Conservation (phyloP, 495 filamentous ascomycete genomes). For the Staphylotrichum longicolle region DNA sequence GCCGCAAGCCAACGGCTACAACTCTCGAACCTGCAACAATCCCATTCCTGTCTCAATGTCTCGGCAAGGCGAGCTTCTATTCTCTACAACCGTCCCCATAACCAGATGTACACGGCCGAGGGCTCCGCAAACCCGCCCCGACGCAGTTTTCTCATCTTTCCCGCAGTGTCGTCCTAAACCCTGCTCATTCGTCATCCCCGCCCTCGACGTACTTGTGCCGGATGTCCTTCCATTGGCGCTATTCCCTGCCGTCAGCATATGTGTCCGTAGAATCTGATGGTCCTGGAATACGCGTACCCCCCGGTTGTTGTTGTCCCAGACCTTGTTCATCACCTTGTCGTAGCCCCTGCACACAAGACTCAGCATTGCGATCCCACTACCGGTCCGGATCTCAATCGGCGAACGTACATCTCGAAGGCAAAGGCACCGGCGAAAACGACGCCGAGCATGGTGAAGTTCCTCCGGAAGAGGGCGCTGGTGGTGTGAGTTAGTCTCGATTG, state of each 20-base stretch:
- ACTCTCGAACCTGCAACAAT: too few species aligned
- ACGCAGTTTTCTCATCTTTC: conserved; percentile 3
- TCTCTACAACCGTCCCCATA: conserved; percentile 26
- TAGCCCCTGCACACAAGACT: conserved; percentile 59
- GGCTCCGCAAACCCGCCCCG: conserved; percentile 1
- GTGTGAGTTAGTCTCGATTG: conserved; percentile 31
- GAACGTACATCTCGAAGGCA: conserved; percentile 83
- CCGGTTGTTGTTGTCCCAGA: conserved; percentile 87
- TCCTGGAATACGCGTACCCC: conserved; percentile 63
- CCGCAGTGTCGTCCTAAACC: conserved; percentile 1
- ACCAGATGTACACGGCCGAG: conserved; percentile 29
- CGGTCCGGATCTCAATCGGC: neutral
- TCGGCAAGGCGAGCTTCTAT: conserved; percentile 24
- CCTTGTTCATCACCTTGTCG: conserved; percentile 68
- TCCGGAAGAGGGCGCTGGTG: conserved; percentile 75
- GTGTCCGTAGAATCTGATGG: neutral
- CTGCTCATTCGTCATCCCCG: conserved; percentile 33
- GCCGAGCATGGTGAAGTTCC: conserved; percentile 81
- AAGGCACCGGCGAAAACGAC: conserved; percentile 85
- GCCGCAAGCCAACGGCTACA: too few species aligned
- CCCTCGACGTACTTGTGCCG: conserved; percentile 76
- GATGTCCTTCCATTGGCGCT: conserved; percentile 99
- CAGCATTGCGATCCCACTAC: conserved; percentile 21
- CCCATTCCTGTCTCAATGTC: neutral
- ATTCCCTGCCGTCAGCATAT: conserved; percentile 36